Evolutionary conservation across 139 green algal species (phyloP), one percentile per base, ranked within the genome.

Genomic region (Haematococcus sp.): DNA sequence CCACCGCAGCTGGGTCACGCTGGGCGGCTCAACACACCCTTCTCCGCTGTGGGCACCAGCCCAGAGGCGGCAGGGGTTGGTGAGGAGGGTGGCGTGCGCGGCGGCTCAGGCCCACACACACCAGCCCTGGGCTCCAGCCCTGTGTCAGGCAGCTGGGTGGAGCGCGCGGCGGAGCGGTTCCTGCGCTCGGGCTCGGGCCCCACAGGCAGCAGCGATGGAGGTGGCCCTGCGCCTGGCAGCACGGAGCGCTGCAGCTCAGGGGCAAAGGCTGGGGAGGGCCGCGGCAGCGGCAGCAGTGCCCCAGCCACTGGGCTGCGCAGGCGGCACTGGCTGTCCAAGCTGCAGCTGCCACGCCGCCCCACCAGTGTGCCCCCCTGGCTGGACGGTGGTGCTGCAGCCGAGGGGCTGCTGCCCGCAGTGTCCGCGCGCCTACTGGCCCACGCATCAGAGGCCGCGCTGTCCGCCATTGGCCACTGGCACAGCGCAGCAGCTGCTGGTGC

Each of bases 331-430:
- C 31, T 65, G 25, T 63, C 68, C 49, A 54, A n/a, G 49, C 51
- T 46, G 15, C 25, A 49, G 68, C 19, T 28, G 68, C 27, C 68
- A 28, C 43, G 66, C 9, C 25, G 66, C 2, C 66, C 66, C 13
- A 73, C 66, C 44, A 56, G 44, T 17, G 66, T 56, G 2, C 70
- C 70, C 2, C 34, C 55, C 32, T 68, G 70, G 35, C 16, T 75
- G 3, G 70, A 63, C 2, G 55, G 70, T 20, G 23, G 30, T 28
- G 5, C 20, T 19, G 68, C 31, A 23, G 51, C 9, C 4, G 46
- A 40, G 27, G 7, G 66, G 3, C 44, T 63, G 5, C 40, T 46
- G 44, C 66, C 23, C 2, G 17, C 35, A 25, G 44, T 51, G 31
- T 28, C n/a, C 3, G 33, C 15, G 15, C 30, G 32, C 15, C 63